phyloP scores from a whole-genome alignment of 352 stramenopile species.

The Paralagenidium karlingii region DNA sequence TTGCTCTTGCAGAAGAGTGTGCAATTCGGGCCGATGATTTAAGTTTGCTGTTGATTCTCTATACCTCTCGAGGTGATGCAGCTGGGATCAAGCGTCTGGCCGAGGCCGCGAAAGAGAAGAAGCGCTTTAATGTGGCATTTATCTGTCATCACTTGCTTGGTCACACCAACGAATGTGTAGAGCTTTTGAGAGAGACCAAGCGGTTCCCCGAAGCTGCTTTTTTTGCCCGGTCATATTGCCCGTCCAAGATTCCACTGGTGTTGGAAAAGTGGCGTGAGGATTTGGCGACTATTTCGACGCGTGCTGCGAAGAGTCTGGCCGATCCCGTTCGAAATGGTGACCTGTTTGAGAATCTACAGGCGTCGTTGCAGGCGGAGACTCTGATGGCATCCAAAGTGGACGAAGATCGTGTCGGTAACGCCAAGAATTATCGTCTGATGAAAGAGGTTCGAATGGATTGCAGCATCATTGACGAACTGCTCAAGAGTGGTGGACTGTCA shows the following conservation, averaged over 20 bases:
- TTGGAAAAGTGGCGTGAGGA: conserved; percentile 95
- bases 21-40: conserved; percentile 93
- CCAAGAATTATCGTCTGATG: conserved; percentile 55
- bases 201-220: conserved; percentile 96
- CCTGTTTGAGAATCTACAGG: conserved; percentile 93
- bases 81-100: conserved; percentile 87
- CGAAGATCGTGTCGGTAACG: conserved; percentile 26
- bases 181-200: conserved; percentile 92
- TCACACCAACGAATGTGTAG: conserved; percentile 91
- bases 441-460: neutral
- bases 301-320: conserved; percentile 91
- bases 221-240: conserved; percentile 97
- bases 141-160: conserved; percentile 91
- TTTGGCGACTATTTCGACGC: conserved; percentile 67
- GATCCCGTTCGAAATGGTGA: conserved; percentile 87
- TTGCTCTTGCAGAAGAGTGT: conserved; percentile 92
- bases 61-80: conserved; percentile 91
- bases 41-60: conserved; percentile 93
- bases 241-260: conserved; percentile 90
- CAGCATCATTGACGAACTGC: neutral
- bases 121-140: conserved; percentile 95
- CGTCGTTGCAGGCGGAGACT: conserved; percentile 91
- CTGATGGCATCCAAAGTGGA: conserved; percentile 79
- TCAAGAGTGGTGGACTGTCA: neutral
- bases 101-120: conserved; percentile 68